Evolutionary conservation across 2,329 filamentous ascomycete species (phyloP), one percentile per base, ranked within the genome.

Genomic region (Sporothrix pallida): DNA sequence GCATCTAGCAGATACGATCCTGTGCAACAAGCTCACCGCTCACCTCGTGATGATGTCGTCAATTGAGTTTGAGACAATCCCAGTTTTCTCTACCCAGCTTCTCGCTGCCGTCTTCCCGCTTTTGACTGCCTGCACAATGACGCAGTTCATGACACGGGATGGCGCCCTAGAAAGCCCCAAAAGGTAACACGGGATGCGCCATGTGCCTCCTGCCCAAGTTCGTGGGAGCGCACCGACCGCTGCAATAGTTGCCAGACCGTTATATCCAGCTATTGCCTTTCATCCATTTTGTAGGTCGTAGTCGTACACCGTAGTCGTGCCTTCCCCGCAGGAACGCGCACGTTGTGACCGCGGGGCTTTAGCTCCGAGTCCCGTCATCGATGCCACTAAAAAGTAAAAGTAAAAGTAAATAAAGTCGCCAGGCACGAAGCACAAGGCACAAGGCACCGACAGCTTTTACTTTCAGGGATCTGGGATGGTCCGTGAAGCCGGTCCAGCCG

Each of bases 331-430:
- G 31, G 31, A 13, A 10, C 58, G n/a, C 31, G 31, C 4, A 26
- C 48, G 10, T 13, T 15, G 50, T 52, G 15, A n/a, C 13, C 60
- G 60, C 60, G 60, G 60, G 60, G 60, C 60, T 46, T 65, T 65
- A 65, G 60, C 60, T 65, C 60, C 60, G 60, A 65, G 60, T 65
- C 60, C 60, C 37, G 37, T 46, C 60, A 46, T 65, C n/a, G 37
- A 23, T 44, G 60, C 60, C 60, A 65, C 60, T 20, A 46, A 65
- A 56, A 37, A 31, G 31, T 37, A 37, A 1, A 37, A 37, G 3
- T 37, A 7, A 5, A 37, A 37, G 31, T 5, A 6, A 6, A 13
- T 46, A 65, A 63, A 65, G 60, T 65, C 60, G 60, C 20, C 58
- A 62, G 37, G 37, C 37, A 17, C 20, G 17, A 54, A 20, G n/a